Evolutionary conservation across 192 early-diverging fungal genomes (phyloP), one percentile per base, ranked within the genome.

Genomic region (Coemansia sp.): DNA sequence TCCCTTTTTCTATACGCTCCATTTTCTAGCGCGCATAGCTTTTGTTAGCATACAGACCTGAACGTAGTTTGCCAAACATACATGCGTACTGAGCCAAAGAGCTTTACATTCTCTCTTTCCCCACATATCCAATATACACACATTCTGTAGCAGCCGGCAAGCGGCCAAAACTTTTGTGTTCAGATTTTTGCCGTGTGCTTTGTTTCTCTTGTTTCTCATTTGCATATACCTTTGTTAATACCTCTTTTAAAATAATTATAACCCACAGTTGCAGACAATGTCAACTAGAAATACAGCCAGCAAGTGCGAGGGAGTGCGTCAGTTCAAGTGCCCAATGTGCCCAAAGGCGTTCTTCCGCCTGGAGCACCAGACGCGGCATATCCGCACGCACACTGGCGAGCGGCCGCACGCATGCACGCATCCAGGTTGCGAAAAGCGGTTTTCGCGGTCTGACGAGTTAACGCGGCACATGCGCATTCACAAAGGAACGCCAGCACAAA

Each of bases 351-450:
- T 92, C 74, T 86, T 85, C 48, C 87, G 90, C 28, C 78, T 89
- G 8, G 90, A 90, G 73, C 90, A 92, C 71, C 88, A 89, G 74
- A 91, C 88, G 5, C 84, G 89, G 34, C 92, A 94, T 63, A 87
- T 90, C 52, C 86, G 89, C 68, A 91, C 88, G 5, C 92, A 94
- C 70, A 94, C 92, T 2, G 92, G 92, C 52, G 92, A 94, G 75
- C 87, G 88, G 54, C 92, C 92, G 4, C 88, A 92, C 66, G 78
- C 81, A n/a, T 94, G 92, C 72, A 85, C 85, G 37, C 87, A 87
- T 59, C 80, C 86, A 31, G 87, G 87, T 58, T 94, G 92, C 72
- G 86, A 86, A 62, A 90, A 90, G 75, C 85, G 85, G 22, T 94
- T 94, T 64, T 88, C 88, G 10, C 82, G 90, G 42, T 87, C 86